Evolutionary conservation across 2,329 filamentous ascomycete species (phyloP).

Genomic region (Apiospora pterosperma): DNA sequence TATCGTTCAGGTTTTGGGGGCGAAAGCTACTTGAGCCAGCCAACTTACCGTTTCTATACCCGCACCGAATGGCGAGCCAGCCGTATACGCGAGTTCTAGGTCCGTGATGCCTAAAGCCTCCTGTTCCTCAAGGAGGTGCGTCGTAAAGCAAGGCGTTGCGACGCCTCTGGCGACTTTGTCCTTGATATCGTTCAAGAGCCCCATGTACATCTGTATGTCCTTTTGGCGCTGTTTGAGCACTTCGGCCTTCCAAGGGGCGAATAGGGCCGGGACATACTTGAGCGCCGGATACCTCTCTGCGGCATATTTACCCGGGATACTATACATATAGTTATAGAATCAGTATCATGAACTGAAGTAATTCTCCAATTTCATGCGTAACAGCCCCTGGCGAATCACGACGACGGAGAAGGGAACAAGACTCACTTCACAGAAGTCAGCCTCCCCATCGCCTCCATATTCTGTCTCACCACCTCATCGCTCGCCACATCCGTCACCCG

Average conservation of each 20-base stretch:
- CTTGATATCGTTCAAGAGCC: slow-evolving; percentile 37
- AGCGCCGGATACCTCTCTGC: slow-evolving; percentile 38
- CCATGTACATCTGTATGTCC: slow-evolving; percentile 33
- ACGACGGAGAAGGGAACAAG: too few species aligned
- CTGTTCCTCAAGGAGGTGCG: slow-evolving; percentile 38
- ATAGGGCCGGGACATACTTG: slow-evolving; percentile 33
- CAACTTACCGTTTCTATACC: slow-evolving; percentile 38
- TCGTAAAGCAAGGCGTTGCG: slow-evolving; percentile 39
- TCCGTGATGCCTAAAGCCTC: slow-evolving; percentile 36
- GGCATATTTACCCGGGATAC: slow-evolving; percentile 34
- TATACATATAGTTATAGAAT: background rate
- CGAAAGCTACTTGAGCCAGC: background rate
- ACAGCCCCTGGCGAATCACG: too few species aligned
- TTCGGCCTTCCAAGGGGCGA: slow-evolving; percentile 38
- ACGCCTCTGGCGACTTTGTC: slow-evolving; percentile 26
- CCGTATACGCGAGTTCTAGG: slow-evolving; percentile 40
- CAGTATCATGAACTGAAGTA: background rate
- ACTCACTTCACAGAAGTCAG: slow-evolving; percentile 40
- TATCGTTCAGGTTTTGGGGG: background rate
- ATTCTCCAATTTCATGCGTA: background rate
- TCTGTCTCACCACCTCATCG: slow-evolving; percentile 34
- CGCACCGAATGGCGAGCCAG: slow-evolving; percentile 42
- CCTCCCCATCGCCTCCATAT: slow-evolving; percentile 39
- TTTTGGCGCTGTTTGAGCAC: slow-evolving; percentile 30
- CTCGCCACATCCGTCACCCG: slow-evolving; percentile 29